Conservation (phyloP, 176 grass and related monocot species). For the Alloteropsis semialata region DNA sequence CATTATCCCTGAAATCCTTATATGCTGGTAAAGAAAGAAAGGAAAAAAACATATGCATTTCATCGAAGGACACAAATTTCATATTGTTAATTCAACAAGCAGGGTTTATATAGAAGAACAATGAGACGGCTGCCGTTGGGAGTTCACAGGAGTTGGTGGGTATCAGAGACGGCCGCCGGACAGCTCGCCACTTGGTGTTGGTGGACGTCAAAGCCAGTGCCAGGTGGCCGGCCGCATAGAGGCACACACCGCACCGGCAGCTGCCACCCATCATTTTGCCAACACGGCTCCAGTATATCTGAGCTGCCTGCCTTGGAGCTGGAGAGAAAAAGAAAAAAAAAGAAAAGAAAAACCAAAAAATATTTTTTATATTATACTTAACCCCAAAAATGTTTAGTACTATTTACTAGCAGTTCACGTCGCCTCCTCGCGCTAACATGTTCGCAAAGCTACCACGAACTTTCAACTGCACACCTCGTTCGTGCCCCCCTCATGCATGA, state of each 20-base stretch:
- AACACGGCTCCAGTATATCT: conserved; percentile 38
- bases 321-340: not conserved
- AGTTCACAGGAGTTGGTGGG: not conserved
- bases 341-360: too few relatives aligned
- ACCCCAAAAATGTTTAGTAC: too few relatives aligned
- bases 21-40: not conserved
- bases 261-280: conserved; percentile 49
- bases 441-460: not conserved
- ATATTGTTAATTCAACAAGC: not conserved
- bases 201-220: conserved; percentile 10
- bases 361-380: too few relatives aligned
- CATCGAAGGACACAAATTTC: not conserved
- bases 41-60: not conserved
- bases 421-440: not conserved
- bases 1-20: too few relatives aligned
- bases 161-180: not conserved
- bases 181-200: conserved; percentile 26
- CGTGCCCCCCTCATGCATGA: conserved; percentile 34
- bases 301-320: not conserved
- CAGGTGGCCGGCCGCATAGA: not conserved
- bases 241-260: conserved; percentile 25
- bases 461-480: conserved; percentile 27
- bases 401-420: too few relatives aligned
- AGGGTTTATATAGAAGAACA: not conserved
- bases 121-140: not conserved